Evolutionary conservation across 129 eudicot species (phyloP), one percentile per base, ranked within the genome.

Genomic region (Flaveria brownii): DNA sequence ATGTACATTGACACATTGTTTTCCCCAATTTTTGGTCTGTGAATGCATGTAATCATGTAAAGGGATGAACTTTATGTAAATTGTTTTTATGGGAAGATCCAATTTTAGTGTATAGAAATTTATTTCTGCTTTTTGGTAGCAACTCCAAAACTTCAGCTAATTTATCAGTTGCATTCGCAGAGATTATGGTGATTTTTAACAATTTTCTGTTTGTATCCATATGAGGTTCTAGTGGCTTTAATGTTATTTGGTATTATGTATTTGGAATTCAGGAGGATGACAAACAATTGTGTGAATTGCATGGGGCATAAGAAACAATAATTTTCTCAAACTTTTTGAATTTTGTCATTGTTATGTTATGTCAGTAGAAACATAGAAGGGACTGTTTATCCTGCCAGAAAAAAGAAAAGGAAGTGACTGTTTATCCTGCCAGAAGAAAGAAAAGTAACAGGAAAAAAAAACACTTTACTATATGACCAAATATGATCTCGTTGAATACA

Each of bases 181-280:
- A 69, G 57, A 77, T 78, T 59, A 69, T 69, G 57, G 70, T 70
- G 9, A 55, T 4, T 41, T 57, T 69, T 33, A 18, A 9, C 36
- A 75, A 75, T 63, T 15, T 70, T 70, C 9, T 70, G 20, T 63
- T 16, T 52, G 60, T 52, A 52, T 20, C 60, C 2, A 54, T 54
- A 17, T 6, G 60, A 16, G 60, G 56, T 70, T 13, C 56, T 33
- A 50, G 63, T 51, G 80, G 26, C 80, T 66, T 76, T 33, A 76
- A 64, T 50, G 23, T 23, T 54, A 33, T n/a, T 65, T 17, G 52
- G 36, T 49, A 25, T 36, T 39, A 68, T 68, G 18, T 23, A 17
- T 54, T 77, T 55, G 62, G 51, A 54, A 36, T 51, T 65, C 26
- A 65, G 14, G 65, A 65, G 62, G 54, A 50, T 39, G 66, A 51